A percentile compares a stretch with the other conserved stretches of the same genome.
These are phyloP conservation scores for Aurantiochytrium sp. DNA, from an alignment of 108 stramenopile species.

Conservation along the genomic window DNA sequence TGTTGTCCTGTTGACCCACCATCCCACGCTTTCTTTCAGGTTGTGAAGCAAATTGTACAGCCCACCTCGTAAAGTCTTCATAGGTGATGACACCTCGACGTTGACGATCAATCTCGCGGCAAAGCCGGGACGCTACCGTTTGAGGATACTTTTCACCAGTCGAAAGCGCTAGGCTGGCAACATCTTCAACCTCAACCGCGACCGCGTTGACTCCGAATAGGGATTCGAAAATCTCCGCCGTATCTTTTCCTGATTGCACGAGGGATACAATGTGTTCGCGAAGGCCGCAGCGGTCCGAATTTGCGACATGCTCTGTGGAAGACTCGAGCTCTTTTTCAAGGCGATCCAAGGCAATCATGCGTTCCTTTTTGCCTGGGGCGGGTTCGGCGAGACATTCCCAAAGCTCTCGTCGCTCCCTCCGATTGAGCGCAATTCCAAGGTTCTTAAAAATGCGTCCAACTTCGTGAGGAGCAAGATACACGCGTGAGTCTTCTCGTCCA, in stretches of 20 bases:
- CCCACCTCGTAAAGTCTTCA: too few relatives aligned
- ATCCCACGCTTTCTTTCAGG: too few relatives aligned
- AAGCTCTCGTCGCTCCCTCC: not conserved
- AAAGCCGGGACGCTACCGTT: too few relatives aligned
- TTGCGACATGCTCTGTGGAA: not conserved
- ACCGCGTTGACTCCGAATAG: too few relatives aligned
- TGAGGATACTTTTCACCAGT: too few relatives aligned
- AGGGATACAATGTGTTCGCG: not conserved
- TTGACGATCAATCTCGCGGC: too few relatives aligned
- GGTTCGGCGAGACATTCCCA: not conserved
- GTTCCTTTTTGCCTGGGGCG: not conserved
- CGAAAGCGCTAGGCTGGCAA: too few relatives aligned
- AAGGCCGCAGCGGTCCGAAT: not conserved
- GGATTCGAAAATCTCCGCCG: too few relatives aligned
- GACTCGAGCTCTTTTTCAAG: not conserved
- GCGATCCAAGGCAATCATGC: not conserved
- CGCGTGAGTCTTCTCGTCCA: not conserved
- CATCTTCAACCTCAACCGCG: too few relatives aligned
- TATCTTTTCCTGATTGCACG: not conserved
- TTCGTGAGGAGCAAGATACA: not conserved
- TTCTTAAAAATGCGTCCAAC: not conserved
- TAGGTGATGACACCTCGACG: too few relatives aligned
- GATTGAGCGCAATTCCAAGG: not conserved
- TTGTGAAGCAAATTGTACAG: too few relatives aligned
- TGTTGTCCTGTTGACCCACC: too few relatives aligned